These are phyloP conservation scores for Sordariomycetes sp. DNA, from an alignment of 2,329 filamentous ascomycete species.

Conservation along the genomic window DNA sequence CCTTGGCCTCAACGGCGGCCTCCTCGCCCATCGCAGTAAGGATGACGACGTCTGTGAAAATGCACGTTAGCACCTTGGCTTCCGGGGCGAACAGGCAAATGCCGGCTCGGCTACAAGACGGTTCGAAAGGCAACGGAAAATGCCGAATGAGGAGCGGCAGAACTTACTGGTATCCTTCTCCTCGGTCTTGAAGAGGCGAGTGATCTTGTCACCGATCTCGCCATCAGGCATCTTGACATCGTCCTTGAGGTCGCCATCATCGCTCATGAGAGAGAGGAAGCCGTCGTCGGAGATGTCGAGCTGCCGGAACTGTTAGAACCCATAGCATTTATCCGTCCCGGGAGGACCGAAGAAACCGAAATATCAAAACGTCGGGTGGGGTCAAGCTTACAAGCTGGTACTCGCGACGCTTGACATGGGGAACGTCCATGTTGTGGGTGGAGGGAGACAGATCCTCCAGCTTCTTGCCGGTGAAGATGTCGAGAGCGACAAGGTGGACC, in stretches of 20 bases:
- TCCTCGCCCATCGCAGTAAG: constrained; percentile 96
- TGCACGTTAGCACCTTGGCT: constrained; percentile 10
- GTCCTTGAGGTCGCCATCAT: constrained; percentile 80
- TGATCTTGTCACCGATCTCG: constrained; percentile 81
- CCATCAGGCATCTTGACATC: constrained; percentile 89
- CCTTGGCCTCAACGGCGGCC: constrained; percentile 85
- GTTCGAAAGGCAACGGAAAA: background rate
- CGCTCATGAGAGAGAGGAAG: constrained; percentile 88
- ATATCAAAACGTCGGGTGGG: background rate
- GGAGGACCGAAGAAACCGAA: background rate
- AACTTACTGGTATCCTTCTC: constrained; percentile 88
- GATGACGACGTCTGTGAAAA: constrained; percentile 71
- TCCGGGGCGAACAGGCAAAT: constrained; percentile 5
- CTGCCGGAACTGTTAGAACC: constrained; percentile 32
- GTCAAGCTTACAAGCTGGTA: constrained; percentile 74
- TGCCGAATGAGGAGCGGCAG: background rate
- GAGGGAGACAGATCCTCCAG: constrained; percentile 97
- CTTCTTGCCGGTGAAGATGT: constrained; percentile 99
- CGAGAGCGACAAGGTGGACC: constrained; percentile 94
- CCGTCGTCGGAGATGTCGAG: constrained; percentile 89
- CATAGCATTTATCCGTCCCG: background rate
- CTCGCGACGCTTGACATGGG: constrained; percentile 82
- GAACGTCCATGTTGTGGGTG: constrained; percentile 97
- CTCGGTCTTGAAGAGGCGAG: constrained; percentile 66
- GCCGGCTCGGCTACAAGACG: background rate